Evolutionary conservation across 768 basidiomycete species (phyloP), one percentile per base, ranked within the genome.

Genomic region (Suillus bovinus): DNA sequence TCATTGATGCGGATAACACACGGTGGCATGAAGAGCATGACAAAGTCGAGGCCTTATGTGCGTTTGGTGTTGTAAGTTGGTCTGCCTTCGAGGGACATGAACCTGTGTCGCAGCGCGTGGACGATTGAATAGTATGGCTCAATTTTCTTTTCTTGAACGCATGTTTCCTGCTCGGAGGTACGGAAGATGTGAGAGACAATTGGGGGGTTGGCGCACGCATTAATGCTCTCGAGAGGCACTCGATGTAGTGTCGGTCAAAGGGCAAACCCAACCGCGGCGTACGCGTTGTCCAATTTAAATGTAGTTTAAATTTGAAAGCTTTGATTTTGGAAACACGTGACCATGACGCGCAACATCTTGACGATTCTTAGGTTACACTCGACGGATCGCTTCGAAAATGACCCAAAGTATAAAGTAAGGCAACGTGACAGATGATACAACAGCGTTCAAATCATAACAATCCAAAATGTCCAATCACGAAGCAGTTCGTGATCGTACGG

Each of bases 11-110:
- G 3, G 72, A 69, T 38, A 73, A 65, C 14, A 65, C 58, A 16
- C 72, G 74, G 67, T 73, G 67, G 64, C 72, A 73, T 60, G 72
- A 67, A 34, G 72, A 75, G 53, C 72, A 73, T 46, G 70, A 69
- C 31, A 66, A 63, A 13, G 67, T 74, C 17, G 62, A 41, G 11
- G 38, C 13, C 20, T 49, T 61, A 39, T 29, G 47, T 16, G 66
- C 67, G 58, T 70, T 66, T 22, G 60, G 54, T 13, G 67, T 53
- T 7, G 67, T 61, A 20, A 10, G 70, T 46, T 63, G 27, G 49
- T 72, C 72, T 27, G 39, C 36, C 39, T 46, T 33, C 41, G 55
- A 49, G 16, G 24, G 36, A 56, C 38, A 56, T 38, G 41, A 24
- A 17, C 56, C 11, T 55, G 47, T 44, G 36, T 65, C 41, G 50